Base-by-base conservation (phyloP, 345 rosid species). In the Tarenaya hassleriana region DNA sequence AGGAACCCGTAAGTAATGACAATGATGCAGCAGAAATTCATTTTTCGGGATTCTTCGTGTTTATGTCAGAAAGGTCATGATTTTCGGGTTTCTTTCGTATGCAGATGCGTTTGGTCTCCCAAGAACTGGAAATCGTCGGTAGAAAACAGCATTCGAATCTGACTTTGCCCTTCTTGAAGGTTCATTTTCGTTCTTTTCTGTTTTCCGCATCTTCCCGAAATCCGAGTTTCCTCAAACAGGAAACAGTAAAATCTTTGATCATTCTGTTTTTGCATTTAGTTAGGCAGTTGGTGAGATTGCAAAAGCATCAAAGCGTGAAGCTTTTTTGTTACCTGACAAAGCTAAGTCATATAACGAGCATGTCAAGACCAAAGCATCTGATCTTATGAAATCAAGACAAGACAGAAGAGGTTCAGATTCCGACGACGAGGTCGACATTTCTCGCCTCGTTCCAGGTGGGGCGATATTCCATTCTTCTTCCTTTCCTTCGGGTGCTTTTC, bases 61-160 rank as follows among this genome's bases (percentile, higher is more conserved):
- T n/a, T n/a, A n/a, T n/a, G n/a, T n/a, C n/a, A n/a, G 41, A 63
- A 6, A 24, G 37, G 2, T 27, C 27, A 41, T 13, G 0, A 38
- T 24, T 64, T 47, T 16, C 12, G 47, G 43, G 15, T n/a, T n/a
- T n/a, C n/a, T n/a, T n/a, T 63, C 67, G 32, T 72, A 50, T 66
- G 52, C 81, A 88, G 98, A 84, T 91, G 96, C 76, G 67, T 49
- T 68, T 78, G 64, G 85, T 78, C 50, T 79, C 96, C 18, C 76
- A 70, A 61, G 95, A 87, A 57, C 87, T 91, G 19, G 95, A 91
- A 73, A 87, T 91, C 58, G 87, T 87, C 68, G 84, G 95, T 58
- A 78, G 96, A 74, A 83, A 84, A 70, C 88, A 79, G 44, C 96
- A 87, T 74, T 92, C 98, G 41, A 82, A 81, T 62, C 74, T 91